These are phyloP conservation scores for Tetrahymena malaccensis DNA, from an alignment of 73 alveolate species.

Conservation along the genomic window DNA sequence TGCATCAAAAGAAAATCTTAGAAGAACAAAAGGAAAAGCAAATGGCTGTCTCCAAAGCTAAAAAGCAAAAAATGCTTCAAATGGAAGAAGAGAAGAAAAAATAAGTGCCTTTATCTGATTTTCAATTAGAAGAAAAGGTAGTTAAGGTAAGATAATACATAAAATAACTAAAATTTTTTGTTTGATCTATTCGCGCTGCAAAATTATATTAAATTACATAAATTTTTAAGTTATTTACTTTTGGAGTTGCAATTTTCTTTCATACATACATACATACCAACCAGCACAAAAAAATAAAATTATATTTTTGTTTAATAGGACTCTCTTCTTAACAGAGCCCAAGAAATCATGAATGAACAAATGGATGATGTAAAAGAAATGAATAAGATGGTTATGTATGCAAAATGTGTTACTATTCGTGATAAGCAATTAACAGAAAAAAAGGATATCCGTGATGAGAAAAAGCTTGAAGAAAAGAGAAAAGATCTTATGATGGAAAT, in stretches of 20 bases:
- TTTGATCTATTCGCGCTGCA: neutral
- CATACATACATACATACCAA: neutral
- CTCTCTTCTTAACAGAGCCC: conserved; percentile 20
- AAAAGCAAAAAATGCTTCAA: conserved; percentile 34
- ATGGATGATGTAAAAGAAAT: conserved; percentile 76
- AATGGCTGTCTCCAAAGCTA: conserved; percentile 45
- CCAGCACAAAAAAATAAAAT: too few species aligned
- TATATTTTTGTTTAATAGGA: neutral
- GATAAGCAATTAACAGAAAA: conserved; percentile 66
- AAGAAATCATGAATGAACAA: conserved; percentile 51
- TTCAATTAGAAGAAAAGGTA: conserved; percentile 29
- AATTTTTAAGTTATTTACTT: neutral
- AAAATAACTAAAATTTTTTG: too few species aligned
- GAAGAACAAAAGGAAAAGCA: conserved; percentile 40
- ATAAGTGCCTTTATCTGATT: conserved; percentile 16
- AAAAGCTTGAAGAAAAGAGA: conserved; percentile 65
- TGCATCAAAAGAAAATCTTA: conserved; percentile 26
- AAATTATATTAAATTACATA: too few species aligned
- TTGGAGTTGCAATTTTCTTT: neutral
- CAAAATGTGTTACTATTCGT: conserved; percentile 72
- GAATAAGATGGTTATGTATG: conserved; percentile 75
- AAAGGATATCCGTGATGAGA: conserved; percentile 54
- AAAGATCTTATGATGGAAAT: conserved; percentile 81
- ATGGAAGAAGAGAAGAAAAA: conserved; percentile 44
- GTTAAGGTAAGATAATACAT: conserved; percentile 4